Base-by-base conservation (phyloP, 768 basidiomycete species). In the Mycena vulgaris region DNA sequence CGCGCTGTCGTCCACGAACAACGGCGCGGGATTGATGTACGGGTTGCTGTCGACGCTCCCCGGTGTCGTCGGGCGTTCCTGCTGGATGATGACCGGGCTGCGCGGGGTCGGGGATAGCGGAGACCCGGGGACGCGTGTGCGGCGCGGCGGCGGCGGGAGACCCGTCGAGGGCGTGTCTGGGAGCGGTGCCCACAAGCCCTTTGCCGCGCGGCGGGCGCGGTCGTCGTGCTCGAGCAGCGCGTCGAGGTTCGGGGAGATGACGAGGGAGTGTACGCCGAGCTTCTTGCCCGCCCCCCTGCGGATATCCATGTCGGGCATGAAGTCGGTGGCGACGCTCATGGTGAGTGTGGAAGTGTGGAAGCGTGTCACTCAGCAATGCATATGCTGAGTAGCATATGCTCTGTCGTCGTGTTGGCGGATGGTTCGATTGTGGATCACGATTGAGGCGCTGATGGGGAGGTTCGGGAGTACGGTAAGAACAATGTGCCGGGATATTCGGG, bases 201-300 rank as follows among this genome's bases (percentile, higher is more conserved):
- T 72, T 3, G 48, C 48, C 19, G 61, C 51, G 42, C 75, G 75
- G 62, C 87, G 84, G n/a, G 80, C 80, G 58, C 82, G 83, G 58
- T 89, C 87, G 57, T 90, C 90, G 68, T 89, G 86, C 74, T 89
- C 85, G 59, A 91, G 80, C 10, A 91, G 73, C 28, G 89, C 90
- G 69, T 90, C 87, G 52, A 90, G 84, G 72, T 91, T 85, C 0
- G 89, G 86, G 2, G 89, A 90, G 59, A 90, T 91, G 14, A 84
- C 79, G 52, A 90, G 76, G 0, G 83, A 78, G 19, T 56, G 68
- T 30, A 56, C 42, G 21, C 31, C 27, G 11, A 17, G 10, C 42
- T 52, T 14, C 21, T 23, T 40, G 14, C 17, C 25, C 31, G 4
- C n/a, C 11, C 33, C 28, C 27, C 10, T 27, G 17, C 33, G 37